Evolutionary conservation across 805 yeast genomes (phyloP), one percentile per base, ranked within the genome.

Genomic region (Kurtzmaniella cleridarum): DNA sequence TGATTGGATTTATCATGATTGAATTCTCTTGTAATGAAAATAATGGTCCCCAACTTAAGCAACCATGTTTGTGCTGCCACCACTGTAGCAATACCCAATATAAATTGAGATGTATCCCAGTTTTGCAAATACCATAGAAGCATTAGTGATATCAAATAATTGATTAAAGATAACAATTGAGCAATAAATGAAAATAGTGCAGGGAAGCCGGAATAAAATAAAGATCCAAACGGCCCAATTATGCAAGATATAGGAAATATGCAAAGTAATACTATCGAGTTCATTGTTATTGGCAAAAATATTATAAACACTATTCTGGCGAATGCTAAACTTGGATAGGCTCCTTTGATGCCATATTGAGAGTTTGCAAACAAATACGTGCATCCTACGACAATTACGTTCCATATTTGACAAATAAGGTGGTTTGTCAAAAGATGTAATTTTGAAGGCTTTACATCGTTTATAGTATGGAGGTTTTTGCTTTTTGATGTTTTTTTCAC

Each of bases 91-190:
- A 81, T 55, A 2, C 91, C 85, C 5, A 82, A 60, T 17, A 85
- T 50, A 0, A 89, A 70, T 36, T 75, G 64, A 0, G 81, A 63
- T 41, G 82, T 66, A 50, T 75, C 71, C 78, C 85, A 82, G 15
- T 79, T 76, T 52, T 88, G 91, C 31, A 79, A 60, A 23, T 80
- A 61, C 76, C 86, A 79, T 45, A 86, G 62, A 10, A 81, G 49
- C 50, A 81, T 85, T 61, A 83, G 81, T 41, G 73, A 67, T 1
- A 73, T 32, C 5, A 80, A 41, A 47, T 84, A 79, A 30, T 70
- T 63, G 14, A 81, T 5, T 2, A 82, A 71, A 0, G 83, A 73
- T 2, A 71, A 32, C 1, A 66, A 45, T 52, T 81, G 93, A 2
- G 78, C 81, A 2, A 71, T 29, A 2, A 68, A 66, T 1, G 95